Conservation (phyloP, 208 protist species). For the Trichomonas tenax region DNA sequence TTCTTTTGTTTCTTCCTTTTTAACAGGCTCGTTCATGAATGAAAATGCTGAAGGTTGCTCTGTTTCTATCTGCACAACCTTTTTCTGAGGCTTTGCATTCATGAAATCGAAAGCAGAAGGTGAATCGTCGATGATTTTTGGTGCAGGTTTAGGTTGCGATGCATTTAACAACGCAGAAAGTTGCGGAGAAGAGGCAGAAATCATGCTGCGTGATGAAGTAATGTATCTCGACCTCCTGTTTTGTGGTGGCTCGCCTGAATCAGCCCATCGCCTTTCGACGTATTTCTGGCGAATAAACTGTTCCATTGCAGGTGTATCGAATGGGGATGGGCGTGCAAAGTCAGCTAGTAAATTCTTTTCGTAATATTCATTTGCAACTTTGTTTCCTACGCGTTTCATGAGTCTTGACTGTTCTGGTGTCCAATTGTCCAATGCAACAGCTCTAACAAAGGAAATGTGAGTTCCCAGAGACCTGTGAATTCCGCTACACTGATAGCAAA, state of each 20-base stretch:
- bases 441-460: not conserved
- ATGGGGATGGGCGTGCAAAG: not conserved
- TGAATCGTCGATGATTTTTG: too few relatives aligned
- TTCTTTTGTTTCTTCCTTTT: too few relatives aligned
- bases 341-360: not conserved
- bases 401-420: not conserved
- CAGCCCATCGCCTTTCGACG: not conserved
- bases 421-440: not conserved
- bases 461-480: not conserved
- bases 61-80: too few relatives aligned
- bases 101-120: too few relatives aligned
- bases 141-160: too few relatives aligned
- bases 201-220: too few relatives aligned
- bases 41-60: too few relatives aligned
- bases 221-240: not conserved
- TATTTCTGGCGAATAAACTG: not conserved
- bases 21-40: too few relatives aligned
- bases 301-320: not conserved
- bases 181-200: too few relatives aligned
- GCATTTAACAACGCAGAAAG: too few relatives aligned
- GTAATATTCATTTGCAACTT: not conserved
- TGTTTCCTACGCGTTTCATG: constrained; percentile 18
- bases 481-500: constrained; percentile 3
- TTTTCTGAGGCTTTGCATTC: too few relatives aligned
- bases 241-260: not conserved